phyloP scores from a whole-genome alignment of 2,329 filamentous ascomycete species.

The Paracorniculantispora psalliotae region DNA sequence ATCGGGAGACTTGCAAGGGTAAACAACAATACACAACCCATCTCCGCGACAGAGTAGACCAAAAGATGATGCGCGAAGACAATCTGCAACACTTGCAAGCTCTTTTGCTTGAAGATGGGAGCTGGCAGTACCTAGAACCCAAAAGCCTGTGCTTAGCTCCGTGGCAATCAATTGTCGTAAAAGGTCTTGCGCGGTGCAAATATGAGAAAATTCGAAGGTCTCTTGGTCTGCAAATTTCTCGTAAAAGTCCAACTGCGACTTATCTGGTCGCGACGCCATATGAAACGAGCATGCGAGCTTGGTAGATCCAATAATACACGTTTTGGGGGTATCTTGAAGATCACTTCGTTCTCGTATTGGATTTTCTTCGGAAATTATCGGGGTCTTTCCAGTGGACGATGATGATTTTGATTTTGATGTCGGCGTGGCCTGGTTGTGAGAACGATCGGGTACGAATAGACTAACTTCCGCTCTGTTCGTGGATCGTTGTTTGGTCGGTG shows the following conservation, averaged over 20 bases:
- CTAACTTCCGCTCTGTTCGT: neutral
- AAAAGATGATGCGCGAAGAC: conserved; percentile 31
- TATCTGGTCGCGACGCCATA: neutral
- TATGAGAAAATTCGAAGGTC: conserved; percentile 29
- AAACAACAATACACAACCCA: conserved; percentile 35
- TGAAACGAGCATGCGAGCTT: neutral
- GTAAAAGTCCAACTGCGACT: neutral
- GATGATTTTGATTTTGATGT: neutral
- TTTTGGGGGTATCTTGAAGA: neutral
- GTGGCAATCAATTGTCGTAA: conserved; percentile 14
- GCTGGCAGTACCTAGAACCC: conserved; percentile 10
- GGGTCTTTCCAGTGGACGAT: neutral
- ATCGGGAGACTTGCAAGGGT: conserved; percentile 31
- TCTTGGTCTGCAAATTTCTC: conserved; percentile 21
- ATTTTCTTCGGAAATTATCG: neutral
- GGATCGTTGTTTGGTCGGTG: neutral
- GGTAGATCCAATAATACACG: neutral
- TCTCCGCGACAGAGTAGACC: conserved; percentile 30
- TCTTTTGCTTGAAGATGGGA: conserved; percentile 11
- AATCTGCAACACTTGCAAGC: conserved; percentile 27
- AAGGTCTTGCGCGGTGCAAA: conserved; percentile 31
- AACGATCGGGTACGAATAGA: neutral
- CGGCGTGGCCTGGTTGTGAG: neutral
- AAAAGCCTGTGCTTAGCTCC: conserved; percentile 20
- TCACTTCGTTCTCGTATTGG: neutral